phyloP scores from a whole-genome alignment of 2,329 filamentous ascomycete genomes.

The Fonsecaea pedrosoi region DNA sequence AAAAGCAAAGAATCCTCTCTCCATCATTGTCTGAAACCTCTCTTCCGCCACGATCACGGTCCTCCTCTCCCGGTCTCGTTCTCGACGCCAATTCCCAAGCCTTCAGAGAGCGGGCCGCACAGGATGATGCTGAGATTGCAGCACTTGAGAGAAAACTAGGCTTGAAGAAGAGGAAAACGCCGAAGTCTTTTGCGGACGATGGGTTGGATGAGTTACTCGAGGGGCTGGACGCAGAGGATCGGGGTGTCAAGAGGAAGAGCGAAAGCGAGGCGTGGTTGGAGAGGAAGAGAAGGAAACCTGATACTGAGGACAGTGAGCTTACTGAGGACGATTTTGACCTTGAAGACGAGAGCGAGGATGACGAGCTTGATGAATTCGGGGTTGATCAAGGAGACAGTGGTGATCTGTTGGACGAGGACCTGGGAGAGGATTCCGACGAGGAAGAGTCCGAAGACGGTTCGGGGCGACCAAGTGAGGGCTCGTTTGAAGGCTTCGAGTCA shows the following conservation, averaged over 20 bases:
- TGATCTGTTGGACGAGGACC: constrained; percentile 37
- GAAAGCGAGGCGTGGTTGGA: constrained; percentile 69
- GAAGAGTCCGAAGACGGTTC: constrained; percentile 15
- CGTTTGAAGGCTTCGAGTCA: constrained; percentile 52
- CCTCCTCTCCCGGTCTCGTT: constrained; percentile 37
- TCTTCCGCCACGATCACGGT: constrained; percentile 28
- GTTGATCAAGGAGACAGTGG: constrained; percentile 49
- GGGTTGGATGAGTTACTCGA: constrained; percentile 80
- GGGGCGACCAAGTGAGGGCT: constrained; percentile 32
- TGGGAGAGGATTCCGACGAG: constrained; percentile 16
- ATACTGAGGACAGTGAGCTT: constrained; percentile 40
- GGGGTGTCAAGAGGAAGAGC: constrained; percentile 61
- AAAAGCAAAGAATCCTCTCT: constrained; percentile 40
- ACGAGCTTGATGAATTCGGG: constrained; percentile 49
- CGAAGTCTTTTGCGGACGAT: constrained; percentile 79
- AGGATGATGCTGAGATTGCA: constrained; percentile 89
- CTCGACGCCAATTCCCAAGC: constrained; percentile 44
- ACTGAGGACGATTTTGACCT: constrained; percentile 39
- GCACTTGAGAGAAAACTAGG: constrained; percentile 87
- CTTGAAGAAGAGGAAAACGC: constrained; percentile 74
- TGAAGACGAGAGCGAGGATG: constrained; percentile 46
- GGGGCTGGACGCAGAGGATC: constrained; percentile 63
- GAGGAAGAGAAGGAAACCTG: constrained; percentile 40
- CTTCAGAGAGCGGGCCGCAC: constrained; percentile 69
- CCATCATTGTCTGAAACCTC: constrained; percentile 21